A percentile compares a stretch with the other conserved stretches of the same genome.
Conservation (phyloP, 257 asterid species). For the Gynochthodes officinalis region DNA sequence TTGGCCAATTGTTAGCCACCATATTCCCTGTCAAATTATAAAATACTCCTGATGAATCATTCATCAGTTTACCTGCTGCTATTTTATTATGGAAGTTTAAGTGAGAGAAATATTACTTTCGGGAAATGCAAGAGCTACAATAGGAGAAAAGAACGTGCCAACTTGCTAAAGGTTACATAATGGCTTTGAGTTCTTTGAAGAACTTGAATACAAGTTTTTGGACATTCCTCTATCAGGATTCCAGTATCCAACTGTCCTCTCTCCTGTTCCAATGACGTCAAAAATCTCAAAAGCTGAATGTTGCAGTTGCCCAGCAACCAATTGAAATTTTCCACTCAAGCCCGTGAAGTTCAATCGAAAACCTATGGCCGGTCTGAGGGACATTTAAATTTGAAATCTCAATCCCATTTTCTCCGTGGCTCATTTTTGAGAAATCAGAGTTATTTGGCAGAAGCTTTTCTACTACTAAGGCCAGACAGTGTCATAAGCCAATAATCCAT, state of each 20-base stretch:
- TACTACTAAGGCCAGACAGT: slow-evolving; percentile 34
- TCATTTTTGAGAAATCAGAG: slow-evolving; percentile 1
- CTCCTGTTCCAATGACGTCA: slow-evolving; percentile 35
- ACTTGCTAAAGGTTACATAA: no score
- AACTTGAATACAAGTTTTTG: slow-evolving; percentile 1
- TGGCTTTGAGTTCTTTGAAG: slow-evolving; percentile 7
- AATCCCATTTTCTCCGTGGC: slow-evolving; percentile 9
- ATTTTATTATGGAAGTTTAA: no score
- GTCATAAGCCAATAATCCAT: slow-evolving; percentile 56
- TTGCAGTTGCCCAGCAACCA: slow-evolving; percentile 30
- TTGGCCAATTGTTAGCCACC: slow-evolving; percentile 48
- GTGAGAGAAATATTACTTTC: no score
- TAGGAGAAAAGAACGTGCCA: no score
- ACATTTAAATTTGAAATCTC: slow-evolving; percentile 23
- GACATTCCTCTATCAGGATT: slow-evolving; percentile 20
- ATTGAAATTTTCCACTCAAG: slow-evolving; percentile 36
- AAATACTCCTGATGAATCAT: no score
- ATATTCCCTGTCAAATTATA: no score
- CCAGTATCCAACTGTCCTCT: slow-evolving; percentile 43
- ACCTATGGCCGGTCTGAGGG: slow-evolving; percentile 35
- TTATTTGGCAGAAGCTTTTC: slow-evolving; percentile 26
- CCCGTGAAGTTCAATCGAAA: slow-evolving; percentile 34
- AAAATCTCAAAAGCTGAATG: slow-evolving; percentile 38
- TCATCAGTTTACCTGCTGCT: no score
- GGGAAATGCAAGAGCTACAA: no score